These are phyloP conservation scores for Trichaptum fuscoviolaceum DNA, from an alignment of 768 basidiomycete species.

Conservation along the genomic window DNA sequence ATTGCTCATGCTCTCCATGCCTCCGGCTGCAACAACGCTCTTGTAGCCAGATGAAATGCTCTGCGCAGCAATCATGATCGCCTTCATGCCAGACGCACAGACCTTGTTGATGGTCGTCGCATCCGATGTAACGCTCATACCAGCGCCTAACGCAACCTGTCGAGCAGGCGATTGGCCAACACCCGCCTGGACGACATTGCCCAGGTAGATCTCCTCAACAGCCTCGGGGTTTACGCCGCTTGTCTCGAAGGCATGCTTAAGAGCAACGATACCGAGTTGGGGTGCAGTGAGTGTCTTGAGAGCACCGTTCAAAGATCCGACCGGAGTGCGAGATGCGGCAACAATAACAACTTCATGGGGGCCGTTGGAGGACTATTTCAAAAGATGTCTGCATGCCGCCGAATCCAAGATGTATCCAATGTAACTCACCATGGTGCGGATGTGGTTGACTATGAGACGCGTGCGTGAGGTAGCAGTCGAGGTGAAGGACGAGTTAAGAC, in stretches of 20 bases:
- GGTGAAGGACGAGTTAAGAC: conserved; percentile 4
- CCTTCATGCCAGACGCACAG: conserved; percentile 95
- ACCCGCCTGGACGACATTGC: conserved; percentile 96
- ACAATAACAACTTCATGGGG: conserved; percentile 89
- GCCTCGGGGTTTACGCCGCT: conserved; percentile 72
- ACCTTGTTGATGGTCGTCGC: conserved; percentile 99
- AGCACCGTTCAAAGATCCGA: conserved; percentile 86
- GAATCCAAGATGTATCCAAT: neutral
- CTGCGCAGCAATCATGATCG: conserved; percentile 92
- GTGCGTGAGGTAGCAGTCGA: conserved; percentile 10
- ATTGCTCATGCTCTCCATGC: conserved; percentile 99
- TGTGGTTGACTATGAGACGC: neutral
- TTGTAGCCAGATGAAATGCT: conserved; percentile 83
- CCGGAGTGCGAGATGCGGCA: conserved; percentile 88
- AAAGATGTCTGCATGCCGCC: neutral
- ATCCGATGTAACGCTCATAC: conserved; percentile 79
- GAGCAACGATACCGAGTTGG: conserved; percentile 81
- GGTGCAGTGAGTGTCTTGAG: conserved; percentile 87
- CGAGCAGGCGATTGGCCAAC: conserved; percentile 98
- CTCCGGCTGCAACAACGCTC: conserved; percentile 85
- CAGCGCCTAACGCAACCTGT: conserved; percentile 91
- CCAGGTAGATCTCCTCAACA: conserved; percentile 96
- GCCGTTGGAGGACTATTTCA: conserved; percentile 28
- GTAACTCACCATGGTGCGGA: conserved; percentile 22
- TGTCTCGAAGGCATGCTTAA: conserved; percentile 85